Evolutionary conservation across 495 filamentous ascomycete species (phyloP), one percentile per base, ranked within the genome.

Genomic region (Neurospora hispaniola): DNA sequence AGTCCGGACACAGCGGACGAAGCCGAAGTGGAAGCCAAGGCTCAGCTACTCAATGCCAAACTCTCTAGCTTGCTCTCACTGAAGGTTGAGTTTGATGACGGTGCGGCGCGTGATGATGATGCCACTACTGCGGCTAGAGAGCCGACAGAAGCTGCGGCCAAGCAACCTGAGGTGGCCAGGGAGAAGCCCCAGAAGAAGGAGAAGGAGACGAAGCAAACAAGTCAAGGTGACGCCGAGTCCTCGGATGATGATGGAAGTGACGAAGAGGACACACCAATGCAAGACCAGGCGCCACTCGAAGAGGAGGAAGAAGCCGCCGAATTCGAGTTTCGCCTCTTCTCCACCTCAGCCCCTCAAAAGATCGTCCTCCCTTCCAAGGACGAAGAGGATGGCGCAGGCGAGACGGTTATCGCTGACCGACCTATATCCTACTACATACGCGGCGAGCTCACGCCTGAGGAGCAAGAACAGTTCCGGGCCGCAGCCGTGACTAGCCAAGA

Each of bases 311-410:
- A 74, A 39, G 80, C 82, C 20, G 78, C 80, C n/a, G 82, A 82
- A 42, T 86, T 86, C 69, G 83, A 82, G 31, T 88, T 89, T 77
- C 81, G 84, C 3, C 82, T 89, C 69, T 89, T 89, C 73, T 83
- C 85, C 42, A 80, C 82, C n/a, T 78, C 81, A 20, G 76, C 75
- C 20, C 74, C 80, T 4, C 79, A 76, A 23, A 82, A 81, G 40
- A 79, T 85, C 11, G 75, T 84, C 11, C 77, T 84, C 39, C 74
- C 70, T 42, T 66, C 77, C 31, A 72, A 80, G 31, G 77, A 80
- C 23, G 76, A 74, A 3, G 72, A 73, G 5, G 41, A 69, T 23
- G 75, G 75, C 20, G 75, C 81, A 20, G 80, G 80, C 20, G 83
- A 78, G 11, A 84, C 85, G 71, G 74, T 84, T 12, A 77, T 83